A percentile compares a stretch with the other conserved stretches of the same genome.
These are phyloP conservation scores for Endoconidiophora polonica DNA, from an alignment of 2,329 filamentous ascomycete species.

Conservation along the genomic window DNA sequence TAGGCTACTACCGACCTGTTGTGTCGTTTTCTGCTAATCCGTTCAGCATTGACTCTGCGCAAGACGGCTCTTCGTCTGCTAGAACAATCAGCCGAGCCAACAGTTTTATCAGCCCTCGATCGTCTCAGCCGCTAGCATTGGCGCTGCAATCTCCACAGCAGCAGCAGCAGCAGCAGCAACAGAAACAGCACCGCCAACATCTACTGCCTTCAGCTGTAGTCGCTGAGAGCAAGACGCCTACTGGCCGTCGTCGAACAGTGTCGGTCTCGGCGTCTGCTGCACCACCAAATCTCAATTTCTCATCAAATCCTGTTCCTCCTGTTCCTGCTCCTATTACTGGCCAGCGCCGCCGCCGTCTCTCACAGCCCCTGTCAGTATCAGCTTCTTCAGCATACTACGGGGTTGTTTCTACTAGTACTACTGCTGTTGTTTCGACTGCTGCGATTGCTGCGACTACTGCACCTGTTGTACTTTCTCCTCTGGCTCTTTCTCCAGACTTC, in stretches of 20 bases:
- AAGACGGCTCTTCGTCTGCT: neutral
- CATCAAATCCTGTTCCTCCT: neutral
- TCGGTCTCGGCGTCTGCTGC: neutral
- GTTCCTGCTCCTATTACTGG: neutral
- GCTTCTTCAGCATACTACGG: neutral
- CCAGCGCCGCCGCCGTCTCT: too few relatives aligned
- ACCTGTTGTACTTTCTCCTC: neutral
- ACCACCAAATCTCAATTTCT: neutral
- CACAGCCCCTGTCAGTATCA: neutral
- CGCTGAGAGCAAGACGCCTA: too few relatives aligned
- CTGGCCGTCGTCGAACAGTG: too few relatives aligned
- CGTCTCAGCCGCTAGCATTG: too few relatives aligned
- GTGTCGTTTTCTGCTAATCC: neutral
- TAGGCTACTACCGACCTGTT: neutral
- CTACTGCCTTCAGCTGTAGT: too few relatives aligned
- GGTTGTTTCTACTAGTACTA: neutral
- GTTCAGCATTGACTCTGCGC: neutral
- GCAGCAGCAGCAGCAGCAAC: too few relatives aligned
- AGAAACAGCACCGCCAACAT: too few relatives aligned
- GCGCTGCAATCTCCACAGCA: too few relatives aligned
- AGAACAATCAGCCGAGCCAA: too few relatives aligned
- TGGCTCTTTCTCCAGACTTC: neutral
- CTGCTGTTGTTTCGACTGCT: neutral
- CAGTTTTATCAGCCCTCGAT: too few relatives aligned
- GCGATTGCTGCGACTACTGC: neutral